Evolutionary conservation across 164 flowering plant genomes (phyloP).

Genomic region (Berberis vulgaris): DNA sequence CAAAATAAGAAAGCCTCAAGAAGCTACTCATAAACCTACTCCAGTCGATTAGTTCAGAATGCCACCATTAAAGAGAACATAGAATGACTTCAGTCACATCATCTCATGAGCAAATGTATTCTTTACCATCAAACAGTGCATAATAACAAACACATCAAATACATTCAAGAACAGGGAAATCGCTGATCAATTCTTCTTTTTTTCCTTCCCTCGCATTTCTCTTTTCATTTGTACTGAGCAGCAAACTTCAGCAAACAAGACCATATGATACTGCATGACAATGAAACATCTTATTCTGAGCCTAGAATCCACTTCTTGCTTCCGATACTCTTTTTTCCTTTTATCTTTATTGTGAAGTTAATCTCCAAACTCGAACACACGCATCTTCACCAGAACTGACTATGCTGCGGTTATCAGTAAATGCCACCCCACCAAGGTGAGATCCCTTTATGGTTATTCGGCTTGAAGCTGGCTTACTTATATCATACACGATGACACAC

Average conservation of each 20-base stretch:
- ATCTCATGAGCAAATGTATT: too few relatives aligned
- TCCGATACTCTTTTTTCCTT: not conserved
- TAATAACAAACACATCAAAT: too few relatives aligned
- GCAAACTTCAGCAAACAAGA: constrained; percentile 12
- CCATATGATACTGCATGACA: not conserved
- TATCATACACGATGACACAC: constrained; percentile 70
- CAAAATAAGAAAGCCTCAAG: too few relatives aligned
- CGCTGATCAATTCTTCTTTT: too few relatives aligned
- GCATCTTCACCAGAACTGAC: constrained; percentile 97
- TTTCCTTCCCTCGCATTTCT: not conserved
- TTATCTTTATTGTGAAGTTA: constrained; percentile 30
- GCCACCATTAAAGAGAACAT: too few relatives aligned
- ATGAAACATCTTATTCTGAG: not conserved
- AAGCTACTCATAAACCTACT: too few relatives aligned
- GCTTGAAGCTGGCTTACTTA: constrained; percentile 76
- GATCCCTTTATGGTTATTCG: constrained; percentile 84
- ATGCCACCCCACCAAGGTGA: constrained; percentile 91
- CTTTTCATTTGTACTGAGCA: not conserved
- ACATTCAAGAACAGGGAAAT: too few relatives aligned
- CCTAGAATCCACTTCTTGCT: not conserved
- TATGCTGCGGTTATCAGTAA: constrained; percentile 52
- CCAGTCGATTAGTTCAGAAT: too few relatives aligned
- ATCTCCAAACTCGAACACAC: constrained; percentile 73
- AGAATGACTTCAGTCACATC: too few relatives aligned
- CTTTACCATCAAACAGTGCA: too few relatives aligned